Conservation (phyloP, 2,329 filamentous ascomycete genomes). For the Pseudogymnoascus sp. region DNA sequence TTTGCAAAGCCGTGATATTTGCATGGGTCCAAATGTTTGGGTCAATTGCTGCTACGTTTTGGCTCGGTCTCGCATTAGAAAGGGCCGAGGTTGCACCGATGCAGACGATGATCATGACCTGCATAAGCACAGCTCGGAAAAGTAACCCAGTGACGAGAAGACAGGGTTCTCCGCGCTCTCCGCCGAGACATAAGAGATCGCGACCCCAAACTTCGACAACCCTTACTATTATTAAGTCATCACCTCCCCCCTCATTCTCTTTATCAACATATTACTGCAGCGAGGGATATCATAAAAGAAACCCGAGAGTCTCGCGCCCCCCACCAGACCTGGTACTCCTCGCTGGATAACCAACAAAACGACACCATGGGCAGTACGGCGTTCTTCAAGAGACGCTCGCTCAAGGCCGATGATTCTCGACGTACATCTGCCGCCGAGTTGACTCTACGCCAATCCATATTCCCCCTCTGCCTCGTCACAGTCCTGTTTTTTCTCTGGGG, state of each 20-base stretch:
- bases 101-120: not conserved
- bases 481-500: constrained; percentile 47
- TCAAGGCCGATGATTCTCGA: constrained; percentile 6
- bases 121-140: not conserved
- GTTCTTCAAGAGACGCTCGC: not conserved
- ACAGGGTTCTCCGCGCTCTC: not conserved
- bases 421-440: constrained; percentile 35
- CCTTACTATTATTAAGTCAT: not conserved
- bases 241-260: not conserved
- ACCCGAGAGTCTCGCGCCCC: not conserved
- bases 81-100: not conserved
- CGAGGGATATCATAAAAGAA: not conserved
- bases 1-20: not conserved
- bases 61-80: not conserved
- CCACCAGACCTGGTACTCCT: not conserved
- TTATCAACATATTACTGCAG: not conserved
- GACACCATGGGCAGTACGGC: not conserved
- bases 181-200: not conserved
- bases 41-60: not conserved
- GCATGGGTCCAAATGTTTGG: not conserved
- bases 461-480: constrained; percentile 38
- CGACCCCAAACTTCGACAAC: not conserved
- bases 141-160: not conserved
- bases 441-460: constrained; percentile 37
- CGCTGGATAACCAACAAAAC: not conserved